Conservation (phyloP, 2,329 filamentous ascomycete species). For the Endocalyx cinctus region DNA sequence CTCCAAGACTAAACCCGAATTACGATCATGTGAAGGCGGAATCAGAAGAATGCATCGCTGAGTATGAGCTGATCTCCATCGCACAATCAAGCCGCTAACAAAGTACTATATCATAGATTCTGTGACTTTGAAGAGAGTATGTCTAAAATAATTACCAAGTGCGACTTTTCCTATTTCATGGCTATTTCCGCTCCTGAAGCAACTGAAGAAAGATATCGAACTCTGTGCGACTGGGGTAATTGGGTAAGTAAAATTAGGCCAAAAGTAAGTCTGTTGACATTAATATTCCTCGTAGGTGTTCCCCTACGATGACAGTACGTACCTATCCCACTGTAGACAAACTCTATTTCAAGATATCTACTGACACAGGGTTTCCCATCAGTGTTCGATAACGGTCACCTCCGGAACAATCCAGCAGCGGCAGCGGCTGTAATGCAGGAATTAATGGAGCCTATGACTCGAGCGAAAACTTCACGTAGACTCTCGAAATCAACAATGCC, state of each 20-base stretch:
- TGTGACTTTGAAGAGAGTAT: constrained; percentile 7
- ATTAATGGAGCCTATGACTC: constrained; percentile 6
- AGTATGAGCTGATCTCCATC: constrained; percentile 1
- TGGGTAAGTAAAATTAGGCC: constrained; percentile 3
- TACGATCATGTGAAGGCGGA: constrained; percentile 5
- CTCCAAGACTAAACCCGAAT: constrained; percentile 6
- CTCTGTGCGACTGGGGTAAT: constrained; percentile 8
- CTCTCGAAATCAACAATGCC: constrained; percentile 1
- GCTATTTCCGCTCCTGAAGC: constrained; percentile 8
- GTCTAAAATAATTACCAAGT: constrained; percentile 4
- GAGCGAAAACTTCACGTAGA: neutral
- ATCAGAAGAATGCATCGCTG: constrained; percentile 7
- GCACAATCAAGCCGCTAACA: neutral
- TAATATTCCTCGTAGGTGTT: no score
- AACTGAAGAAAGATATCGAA: constrained; percentile 2
- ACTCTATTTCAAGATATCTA: no score
- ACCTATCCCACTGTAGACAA: no score
- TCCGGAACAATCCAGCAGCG: constrained; percentile 5
- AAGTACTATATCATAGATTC: constrained; percentile 1
- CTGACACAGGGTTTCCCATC: no score
- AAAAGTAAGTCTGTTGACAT: neutral
- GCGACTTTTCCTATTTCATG: constrained; percentile 11
- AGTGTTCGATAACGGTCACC: constrained; percentile 10
- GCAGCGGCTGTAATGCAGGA: constrained; percentile 3
- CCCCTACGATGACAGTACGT: no score